phyloP scores from a whole-genome alignment of 192 early-diverging fungal genomes.

The Gryganskiella cystojenkinii region DNA sequence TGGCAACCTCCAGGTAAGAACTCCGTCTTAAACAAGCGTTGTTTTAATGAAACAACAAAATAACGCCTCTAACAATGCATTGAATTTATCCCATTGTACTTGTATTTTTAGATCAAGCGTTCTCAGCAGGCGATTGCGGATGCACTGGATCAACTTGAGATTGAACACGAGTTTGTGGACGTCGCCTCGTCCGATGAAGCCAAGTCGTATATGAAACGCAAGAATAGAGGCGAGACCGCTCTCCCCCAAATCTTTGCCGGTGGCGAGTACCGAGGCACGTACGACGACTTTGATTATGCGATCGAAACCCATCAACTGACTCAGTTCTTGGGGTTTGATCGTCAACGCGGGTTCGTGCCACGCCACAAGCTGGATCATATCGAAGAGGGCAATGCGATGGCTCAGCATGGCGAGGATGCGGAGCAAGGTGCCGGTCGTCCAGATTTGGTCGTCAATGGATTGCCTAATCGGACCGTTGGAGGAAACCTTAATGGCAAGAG shows the following conservation, averaged over 20 bases:
- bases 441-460: constrained; percentile 27
- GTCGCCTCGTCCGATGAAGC: constrained; percentile 52
- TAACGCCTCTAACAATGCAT: background rate
- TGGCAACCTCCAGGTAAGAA: constrained; percentile 50
- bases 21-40: background rate
- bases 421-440: constrained; percentile 47
- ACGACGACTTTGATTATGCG: constrained; percentile 48
- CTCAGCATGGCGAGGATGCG: constrained; percentile 46
- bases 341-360: constrained; percentile 20
- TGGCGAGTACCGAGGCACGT: constrained; percentile 56
- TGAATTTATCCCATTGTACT: background rate
- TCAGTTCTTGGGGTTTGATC: constrained; percentile 47
- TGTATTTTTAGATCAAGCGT: constrained; percentile 49
- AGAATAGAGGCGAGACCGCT: constrained; percentile 52
- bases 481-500: background rate
- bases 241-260: constrained; percentile 62
- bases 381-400: background rate
- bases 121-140: constrained; percentile 56
- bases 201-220: constrained; percentile 52
- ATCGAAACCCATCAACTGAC: constrained; percentile 37
- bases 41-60: background rate
- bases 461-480: background rate
- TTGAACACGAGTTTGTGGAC: constrained; percentile 59
- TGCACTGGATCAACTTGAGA: constrained; percentile 45
- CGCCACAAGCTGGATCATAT: background rate